These are phyloP conservation scores for Trametes polyzona DNA, from an alignment of 1,284 basidiomycete genomes.

Conservation along the genomic window DNA sequence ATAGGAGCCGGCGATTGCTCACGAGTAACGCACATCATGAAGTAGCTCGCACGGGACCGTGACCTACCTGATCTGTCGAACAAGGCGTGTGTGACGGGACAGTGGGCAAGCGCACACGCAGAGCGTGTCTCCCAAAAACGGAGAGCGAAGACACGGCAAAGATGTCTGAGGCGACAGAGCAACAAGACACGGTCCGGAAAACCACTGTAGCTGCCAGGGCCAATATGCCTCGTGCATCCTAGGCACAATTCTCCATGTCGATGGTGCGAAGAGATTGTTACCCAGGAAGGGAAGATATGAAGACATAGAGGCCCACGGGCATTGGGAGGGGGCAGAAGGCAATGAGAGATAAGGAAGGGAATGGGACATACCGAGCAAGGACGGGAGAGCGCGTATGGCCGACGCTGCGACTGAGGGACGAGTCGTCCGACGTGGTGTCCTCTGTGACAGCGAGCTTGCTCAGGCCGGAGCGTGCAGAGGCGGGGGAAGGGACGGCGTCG, in stretches of 20 bases:
- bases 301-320: neutral
- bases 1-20: too few relatives aligned
- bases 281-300: too few relatives aligned
- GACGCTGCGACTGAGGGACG: constrained; percentile 16
- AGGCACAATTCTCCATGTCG: too few relatives aligned
- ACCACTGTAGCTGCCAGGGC: too few relatives aligned
- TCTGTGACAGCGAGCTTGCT: constrained; percentile 13
- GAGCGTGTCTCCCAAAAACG: neutral
- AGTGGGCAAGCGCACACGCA: neutral
- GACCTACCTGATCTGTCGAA: constrained; percentile 6
- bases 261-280: too few relatives aligned
- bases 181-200: too few relatives aligned
- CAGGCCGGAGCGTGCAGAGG: neutral
- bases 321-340: neutral
- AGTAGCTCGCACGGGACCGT: neutral
- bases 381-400: constrained; percentile 35
- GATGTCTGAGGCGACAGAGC: neutral
- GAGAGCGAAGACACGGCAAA: neutral
- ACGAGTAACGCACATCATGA: too few relatives aligned
- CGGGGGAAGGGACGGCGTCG: neutral
- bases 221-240: too few relatives aligned
- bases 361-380: constrained; percentile 32
- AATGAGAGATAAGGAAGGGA: neutral
- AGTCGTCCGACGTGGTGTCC: constrained; percentile 20
- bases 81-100: neutral